Conservation (phyloP, 2,329 filamentous ascomycete species). For the Coniochaeta pulveracea region DNA sequence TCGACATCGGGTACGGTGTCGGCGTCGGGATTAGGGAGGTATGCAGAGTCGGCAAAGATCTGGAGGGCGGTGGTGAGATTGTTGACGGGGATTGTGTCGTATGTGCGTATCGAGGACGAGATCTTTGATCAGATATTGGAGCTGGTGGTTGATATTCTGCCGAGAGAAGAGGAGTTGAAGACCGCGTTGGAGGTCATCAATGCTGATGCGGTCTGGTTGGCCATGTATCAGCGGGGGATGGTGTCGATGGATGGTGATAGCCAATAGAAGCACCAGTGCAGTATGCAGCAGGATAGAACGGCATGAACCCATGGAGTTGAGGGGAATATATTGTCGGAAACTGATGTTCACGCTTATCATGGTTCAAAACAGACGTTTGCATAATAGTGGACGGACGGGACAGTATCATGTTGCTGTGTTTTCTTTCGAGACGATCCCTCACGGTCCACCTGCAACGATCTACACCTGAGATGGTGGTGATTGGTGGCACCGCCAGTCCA, state of each 20-base stretch:
- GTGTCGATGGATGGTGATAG: conserved; percentile 17
- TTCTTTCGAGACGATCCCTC: too few species aligned
- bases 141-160: conserved; percentile 42
- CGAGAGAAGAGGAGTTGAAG: conserved; percentile 34
- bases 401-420: too few species aligned
- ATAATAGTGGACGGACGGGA: too few species aligned
- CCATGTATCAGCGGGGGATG: conserved; percentile 35
- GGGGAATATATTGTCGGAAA: not conserved
- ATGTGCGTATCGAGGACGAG: conserved; percentile 54
- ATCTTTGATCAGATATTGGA: conserved; percentile 62
- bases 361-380: not conserved
- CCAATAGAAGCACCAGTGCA: too few species aligned
- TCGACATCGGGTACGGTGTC: conserved; percentile 7
- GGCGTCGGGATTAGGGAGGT: conserved; percentile 36
- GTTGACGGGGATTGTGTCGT: conserved; percentile 46
- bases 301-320: not conserved
- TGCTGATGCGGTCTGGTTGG: conserved; percentile 67
- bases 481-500: too few species aligned
- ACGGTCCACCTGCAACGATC: too few species aligned
- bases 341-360: too few species aligned
- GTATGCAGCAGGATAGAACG: not conserved
- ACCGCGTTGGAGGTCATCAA: conserved; percentile 53
- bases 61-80: conserved; percentile 53
- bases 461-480: too few species aligned
- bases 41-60: conserved; percentile 49